Percentiles rank a stretch among this genome's conserved stretches.
Evolutionary conservation across 768 basidiomycete species (phyloP).

Genomic region (Podaxis sp.): DNA sequence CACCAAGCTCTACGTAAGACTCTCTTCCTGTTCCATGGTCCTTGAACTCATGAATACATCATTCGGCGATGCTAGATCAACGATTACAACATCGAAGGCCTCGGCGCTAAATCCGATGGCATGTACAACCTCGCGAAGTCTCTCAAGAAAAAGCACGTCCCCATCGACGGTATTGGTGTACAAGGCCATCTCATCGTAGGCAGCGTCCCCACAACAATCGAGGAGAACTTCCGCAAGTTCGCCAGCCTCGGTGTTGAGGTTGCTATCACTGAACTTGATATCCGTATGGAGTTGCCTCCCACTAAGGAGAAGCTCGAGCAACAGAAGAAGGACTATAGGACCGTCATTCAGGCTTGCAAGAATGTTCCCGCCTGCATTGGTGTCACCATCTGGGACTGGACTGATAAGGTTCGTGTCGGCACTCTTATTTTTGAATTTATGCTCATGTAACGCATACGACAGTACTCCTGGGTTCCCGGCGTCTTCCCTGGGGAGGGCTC

Average conservation of each 20-base stretch:
- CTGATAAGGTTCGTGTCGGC: constrained; percentile 32
- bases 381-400: constrained; percentile 43
- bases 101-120: constrained; percentile 54
- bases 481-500: constrained; percentile 37
- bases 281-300: constrained; percentile 54
- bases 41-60: background rate
- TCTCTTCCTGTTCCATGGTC: background rate
- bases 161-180: constrained; percentile 59
- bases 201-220: constrained; percentile 45
- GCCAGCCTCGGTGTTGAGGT: constrained; percentile 62
- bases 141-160: constrained; percentile 42
- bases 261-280: constrained; percentile 65
- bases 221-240: constrained; percentile 48
- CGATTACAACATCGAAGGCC: constrained; percentile 41
- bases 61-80: constrained; percentile 28
- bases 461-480: constrained; percentile 42
- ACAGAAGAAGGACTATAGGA: constrained; percentile 56
- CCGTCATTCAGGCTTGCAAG: constrained; percentile 52
- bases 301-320: constrained; percentile 46
- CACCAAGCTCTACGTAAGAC: constrained; percentile 53
- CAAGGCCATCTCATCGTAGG: constrained; percentile 60
- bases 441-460: background rate
- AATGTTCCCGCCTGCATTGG: constrained; percentile 39
- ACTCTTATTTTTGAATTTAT: background rate
- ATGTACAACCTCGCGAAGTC: constrained; percentile 50